Conservation (phyloP, 768 basidiomycete species). For the Cystofilobasidium bisporidii region DNA sequence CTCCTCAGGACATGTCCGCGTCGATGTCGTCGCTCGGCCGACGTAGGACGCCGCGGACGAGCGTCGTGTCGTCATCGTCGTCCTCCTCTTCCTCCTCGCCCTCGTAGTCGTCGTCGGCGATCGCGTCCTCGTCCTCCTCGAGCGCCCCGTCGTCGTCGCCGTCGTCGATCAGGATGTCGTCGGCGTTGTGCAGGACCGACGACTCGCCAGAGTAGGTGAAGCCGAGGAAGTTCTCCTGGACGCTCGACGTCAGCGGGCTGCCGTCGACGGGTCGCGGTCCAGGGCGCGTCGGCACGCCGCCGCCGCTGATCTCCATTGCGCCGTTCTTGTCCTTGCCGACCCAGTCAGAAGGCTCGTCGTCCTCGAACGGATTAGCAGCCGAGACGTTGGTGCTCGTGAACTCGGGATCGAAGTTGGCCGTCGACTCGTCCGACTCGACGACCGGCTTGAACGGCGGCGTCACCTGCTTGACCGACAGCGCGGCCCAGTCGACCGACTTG, state of each 20-base stretch:
- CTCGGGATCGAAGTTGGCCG: conserved; percentile 96
- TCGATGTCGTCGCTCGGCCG: conserved; percentile 5
- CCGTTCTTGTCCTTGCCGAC: conserved; percentile 50
- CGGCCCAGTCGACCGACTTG: conserved; percentile 75
- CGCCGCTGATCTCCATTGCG: conserved; percentile 9
- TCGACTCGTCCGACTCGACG: conserved; percentile 95
- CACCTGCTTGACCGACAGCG: conserved; percentile 73
- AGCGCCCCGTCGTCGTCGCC: conserved; percentile 45
- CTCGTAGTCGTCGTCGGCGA: conserved; percentile 30
- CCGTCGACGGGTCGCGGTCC: conserved; percentile 39
- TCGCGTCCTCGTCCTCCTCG: conserved; percentile 36
- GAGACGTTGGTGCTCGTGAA: conserved; percentile 84
- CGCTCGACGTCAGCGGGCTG: conserved; percentile 73
- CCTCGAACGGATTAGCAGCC: conserved; percentile 52
- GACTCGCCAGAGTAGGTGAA: conserved; percentile 54
- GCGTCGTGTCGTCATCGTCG: conserved; percentile 12
- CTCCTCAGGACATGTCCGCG: conserved; percentile 13
- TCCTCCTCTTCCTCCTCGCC: conserved; percentile 14
- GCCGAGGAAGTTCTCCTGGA: conserved; percentile 93
- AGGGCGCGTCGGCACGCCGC: conserved; percentile 32
- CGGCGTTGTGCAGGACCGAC: conserved; percentile 41
- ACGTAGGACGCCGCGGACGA: conserved; percentile 17
- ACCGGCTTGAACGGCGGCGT: conserved; percentile 96
- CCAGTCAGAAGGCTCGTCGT: conserved; percentile 61
- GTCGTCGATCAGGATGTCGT: conserved; percentile 64